Evolutionary conservation across 2,329 filamentous ascomycete genomes (phyloP), one percentile per base, ranked within the genome.

Genomic region (Phoma sp.): DNA sequence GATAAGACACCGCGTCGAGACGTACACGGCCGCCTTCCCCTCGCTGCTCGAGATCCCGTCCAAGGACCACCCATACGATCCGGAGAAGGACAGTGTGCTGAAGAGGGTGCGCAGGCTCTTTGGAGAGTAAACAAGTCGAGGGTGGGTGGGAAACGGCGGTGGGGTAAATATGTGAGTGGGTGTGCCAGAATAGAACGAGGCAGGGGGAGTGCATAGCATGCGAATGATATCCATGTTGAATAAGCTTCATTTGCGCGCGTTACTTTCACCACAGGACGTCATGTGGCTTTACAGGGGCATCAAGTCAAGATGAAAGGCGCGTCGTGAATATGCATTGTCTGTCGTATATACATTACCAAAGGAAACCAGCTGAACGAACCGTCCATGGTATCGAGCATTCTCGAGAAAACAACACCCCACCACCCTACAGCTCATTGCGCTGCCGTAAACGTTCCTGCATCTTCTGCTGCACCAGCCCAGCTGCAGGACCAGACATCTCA

Each of bases 61-160:
- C 79, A 99, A 99, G 82, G 95, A 99, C 75, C 95, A 99, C 75
- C 95, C 95, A 2, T 99, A 99, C 73, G 93, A 99, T 69, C 95
- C 95, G 0, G 95, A 99, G 79, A 99, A 99, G 82, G 95, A 99
- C 76, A 98, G 93, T 72, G 93, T 99, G 38, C 77, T 99, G 78
- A 90, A 93, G 79, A 85, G 95, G 64, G 95, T 99, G 61, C 81
- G 85, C 73, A 85, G 87, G 68, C 70, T 90, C 60, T 89, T 89
- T 76, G 86, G 86, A 62, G 86, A 93, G 79, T 93, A 85, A 73
- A 13, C 24, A n/a, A 7, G 27, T 29, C n/a, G 9, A 25, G 11
- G 9, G 8, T 13, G 13, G n/a, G 24, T n/a, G 36, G 29, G n/a
- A 9, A 7, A 2, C 9, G 14, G 6, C 9, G 25, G 35, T 6